phyloP scores from a whole-genome alignment of 768 basidiomycete genomes.

The Termitomyces heimii region DNA sequence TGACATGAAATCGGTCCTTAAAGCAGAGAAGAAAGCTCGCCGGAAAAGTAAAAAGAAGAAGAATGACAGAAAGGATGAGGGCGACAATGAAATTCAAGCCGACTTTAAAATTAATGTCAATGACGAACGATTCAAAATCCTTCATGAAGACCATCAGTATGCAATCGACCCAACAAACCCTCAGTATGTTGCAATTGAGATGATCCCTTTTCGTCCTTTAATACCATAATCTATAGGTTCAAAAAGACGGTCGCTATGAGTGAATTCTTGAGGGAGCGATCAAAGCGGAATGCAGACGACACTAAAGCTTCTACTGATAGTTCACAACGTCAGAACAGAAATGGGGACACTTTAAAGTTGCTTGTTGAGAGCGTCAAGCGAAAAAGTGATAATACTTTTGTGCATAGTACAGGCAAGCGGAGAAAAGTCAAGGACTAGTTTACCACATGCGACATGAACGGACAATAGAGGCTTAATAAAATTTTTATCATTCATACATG shows the following conservation, averaged over 20 bases:
- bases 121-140: slow-evolving; percentile 81
- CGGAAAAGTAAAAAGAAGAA: slow-evolving; percentile 37
- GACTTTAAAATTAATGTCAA: slow-evolving; percentile 79
- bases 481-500: neutral
- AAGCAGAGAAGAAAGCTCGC: slow-evolving; percentile 67
- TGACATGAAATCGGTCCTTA: slow-evolving; percentile 83
- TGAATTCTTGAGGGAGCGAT: slow-evolving; percentile 78
- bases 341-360: slow-evolving; percentile 41
- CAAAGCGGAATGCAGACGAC: slow-evolving; percentile 48
- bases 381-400: slow-evolving; percentile 42
- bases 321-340: slow-evolving; percentile 3
- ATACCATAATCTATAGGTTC: slow-evolving; percentile 47
- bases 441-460: neutral
- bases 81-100: slow-evolving; percentile 67
- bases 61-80: slow-evolving; percentile 32
- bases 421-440: slow-evolving; percentile 24
- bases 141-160: slow-evolving; percentile 87
- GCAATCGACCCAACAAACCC: slow-evolving; percentile 97
- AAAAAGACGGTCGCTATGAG: slow-evolving; percentile 91
- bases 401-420: slow-evolving; percentile 31
- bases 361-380: slow-evolving; percentile 88
- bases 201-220: neutral
- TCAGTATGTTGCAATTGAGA: slow-evolving; percentile 51
- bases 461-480: neutral
- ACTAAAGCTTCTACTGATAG: slow-evolving; percentile 10